These are phyloP conservation scores for Begonia fuchsioides DNA, from an alignment of 306 rosid genomes.

Conservation along the genomic window DNA sequence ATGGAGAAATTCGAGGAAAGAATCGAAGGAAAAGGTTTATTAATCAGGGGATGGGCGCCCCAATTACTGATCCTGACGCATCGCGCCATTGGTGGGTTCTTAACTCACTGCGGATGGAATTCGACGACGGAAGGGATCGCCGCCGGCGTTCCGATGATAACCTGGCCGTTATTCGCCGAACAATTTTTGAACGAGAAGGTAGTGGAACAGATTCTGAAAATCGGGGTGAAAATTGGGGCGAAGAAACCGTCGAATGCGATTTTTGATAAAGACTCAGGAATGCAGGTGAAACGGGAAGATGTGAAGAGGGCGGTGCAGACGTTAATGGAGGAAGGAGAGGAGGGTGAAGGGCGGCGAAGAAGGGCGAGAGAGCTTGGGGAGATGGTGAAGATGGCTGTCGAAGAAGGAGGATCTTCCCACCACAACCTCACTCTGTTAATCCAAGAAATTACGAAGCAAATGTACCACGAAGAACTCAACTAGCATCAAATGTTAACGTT, in stretches of 20 bases:
- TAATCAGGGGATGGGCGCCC: conserved; percentile 69
- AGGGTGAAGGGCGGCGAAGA: conserved; percentile 23
- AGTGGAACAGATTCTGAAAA: conserved; percentile 9
- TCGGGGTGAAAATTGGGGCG: conserved; percentile 20
- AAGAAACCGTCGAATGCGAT: not conserved
- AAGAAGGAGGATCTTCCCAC: conserved; percentile 51
- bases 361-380: conserved; percentile 19
- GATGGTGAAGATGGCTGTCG: conserved; percentile 28
- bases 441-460: conserved; percentile 19
- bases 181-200: conserved; percentile 28
- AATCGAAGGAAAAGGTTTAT: conserved; percentile 23
- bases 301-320: conserved; percentile 15
- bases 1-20: conserved; percentile 35
- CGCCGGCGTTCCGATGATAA: conserved; percentile 25
- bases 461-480: no score
- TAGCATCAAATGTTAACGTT: no score
- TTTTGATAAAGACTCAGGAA: conserved; percentile 20
- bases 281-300: conserved; percentile 27
- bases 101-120: conserved; percentile 27
- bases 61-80: conserved; percentile 46
- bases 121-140: conserved; percentile 15
- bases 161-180: conserved; percentile 27
- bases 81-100: conserved; percentile 20
- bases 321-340: conserved; percentile 24
- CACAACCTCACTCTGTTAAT: conserved; percentile 17